phyloP scores from a whole-genome alignment of 2,329 filamentous ascomycete genomes.

The Aspergillus fructus region DNA sequence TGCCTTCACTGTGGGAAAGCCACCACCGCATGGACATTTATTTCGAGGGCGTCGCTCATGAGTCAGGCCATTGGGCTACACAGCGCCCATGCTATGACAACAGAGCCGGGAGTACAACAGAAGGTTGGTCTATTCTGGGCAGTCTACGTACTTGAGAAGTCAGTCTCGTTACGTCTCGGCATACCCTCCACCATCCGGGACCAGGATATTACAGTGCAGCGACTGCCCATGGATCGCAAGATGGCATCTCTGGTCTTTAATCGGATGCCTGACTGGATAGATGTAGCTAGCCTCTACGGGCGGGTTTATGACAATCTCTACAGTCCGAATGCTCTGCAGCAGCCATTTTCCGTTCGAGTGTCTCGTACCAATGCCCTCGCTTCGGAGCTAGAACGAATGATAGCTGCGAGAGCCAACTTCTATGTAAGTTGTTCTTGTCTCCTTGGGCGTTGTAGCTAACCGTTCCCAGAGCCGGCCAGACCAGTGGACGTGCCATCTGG shows the following conservation, averaged over 20 bases:
- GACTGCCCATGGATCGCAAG: conserved; percentile 1
- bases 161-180: conserved; percentile 11
- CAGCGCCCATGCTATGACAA: background rate
- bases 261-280: conserved; percentile 16
- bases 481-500: background rate
- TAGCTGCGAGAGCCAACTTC: background rate
- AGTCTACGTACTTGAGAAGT: conserved; percentile 10
- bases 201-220: conserved; percentile 11
- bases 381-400: conserved; percentile 9
- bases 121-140: conserved; percentile 14
- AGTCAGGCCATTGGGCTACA: conserved; percentile 12
- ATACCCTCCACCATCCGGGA: conserved; percentile 14
- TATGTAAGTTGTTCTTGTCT: background rate
- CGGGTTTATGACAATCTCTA: conserved; percentile 14
- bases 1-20: conserved; percentile 9
- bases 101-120: background rate
- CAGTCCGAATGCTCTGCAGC: conserved; percentile 14
- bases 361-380: conserved; percentile 12
- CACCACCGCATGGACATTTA: conserved; percentile 13
- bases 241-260: conserved; percentile 7
- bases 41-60: conserved; percentile 13
- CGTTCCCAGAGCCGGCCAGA: background rate
- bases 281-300: conserved; percentile 15
- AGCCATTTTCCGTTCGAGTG: conserved; percentile 9
- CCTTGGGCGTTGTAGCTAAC: background rate